Evolutionary conservation across 306 rosid genomes (phyloP).

Genomic region (Heteromeles arbutifolia): DNA sequence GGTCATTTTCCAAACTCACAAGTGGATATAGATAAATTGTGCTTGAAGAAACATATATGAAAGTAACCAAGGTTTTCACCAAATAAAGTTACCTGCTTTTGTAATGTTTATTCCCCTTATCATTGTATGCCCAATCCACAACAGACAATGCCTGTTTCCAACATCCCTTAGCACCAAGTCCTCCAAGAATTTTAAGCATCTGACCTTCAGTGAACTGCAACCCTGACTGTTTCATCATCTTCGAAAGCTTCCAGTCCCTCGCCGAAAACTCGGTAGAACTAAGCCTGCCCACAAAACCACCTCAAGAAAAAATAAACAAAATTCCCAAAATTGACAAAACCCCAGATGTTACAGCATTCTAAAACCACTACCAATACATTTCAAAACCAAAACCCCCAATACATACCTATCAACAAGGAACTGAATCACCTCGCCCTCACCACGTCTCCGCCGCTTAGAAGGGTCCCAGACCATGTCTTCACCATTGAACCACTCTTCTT

Average conservation of each 20-base stretch:
- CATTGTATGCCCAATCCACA: constrained; percentile 67
- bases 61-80: background rate
- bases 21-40: background rate
- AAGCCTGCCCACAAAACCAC: constrained; percentile 37
- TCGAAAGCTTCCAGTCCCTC: constrained; percentile 80
- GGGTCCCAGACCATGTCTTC: constrained; percentile 23
- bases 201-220: constrained; percentile 75
- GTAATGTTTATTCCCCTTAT: constrained; percentile 37
- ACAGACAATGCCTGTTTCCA: constrained; percentile 86
- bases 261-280: constrained; percentile 48
- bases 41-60: background rate
- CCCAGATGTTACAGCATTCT: background rate
- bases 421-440: constrained; percentile 58
- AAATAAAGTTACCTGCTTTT: constrained; percentile 64
- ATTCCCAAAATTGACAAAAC: background rate
- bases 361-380: background rate
- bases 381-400: background rate
- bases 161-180: constrained; percentile 53
- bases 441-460: constrained; percentile 33
- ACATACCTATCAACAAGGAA: constrained; percentile 87
- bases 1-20: background rate
- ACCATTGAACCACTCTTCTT: constrained; percentile 36
- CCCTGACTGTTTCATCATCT: constrained; percentile 81
- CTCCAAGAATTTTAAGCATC: constrained; percentile 56
- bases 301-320: background rate